phyloP scores from a whole-genome alignment of 148 eudicot species.

The Cornus controversa region DNA sequence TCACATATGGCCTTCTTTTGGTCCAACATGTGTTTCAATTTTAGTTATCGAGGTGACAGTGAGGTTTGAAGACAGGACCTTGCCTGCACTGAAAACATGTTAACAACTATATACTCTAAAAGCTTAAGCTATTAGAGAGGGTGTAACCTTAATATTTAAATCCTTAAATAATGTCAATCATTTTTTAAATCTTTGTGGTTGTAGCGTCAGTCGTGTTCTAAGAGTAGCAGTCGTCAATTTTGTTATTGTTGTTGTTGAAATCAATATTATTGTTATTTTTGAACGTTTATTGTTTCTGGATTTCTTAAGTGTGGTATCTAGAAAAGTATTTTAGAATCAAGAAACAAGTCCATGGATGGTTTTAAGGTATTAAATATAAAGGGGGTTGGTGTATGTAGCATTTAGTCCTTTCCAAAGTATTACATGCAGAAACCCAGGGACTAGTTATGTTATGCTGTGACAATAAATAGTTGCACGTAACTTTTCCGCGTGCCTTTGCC shows the following conservation, averaged over 20 bases:
- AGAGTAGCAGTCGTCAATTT: not conserved
- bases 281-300: not conserved
- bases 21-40: too few relatives aligned
- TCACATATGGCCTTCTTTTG: too few relatives aligned
- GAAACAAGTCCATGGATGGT: not conserved
- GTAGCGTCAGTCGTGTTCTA: not conserved
- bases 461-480: not conserved
- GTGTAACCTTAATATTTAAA: too few relatives aligned
- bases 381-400: not conserved
- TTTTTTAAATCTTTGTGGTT: too few relatives aligned
- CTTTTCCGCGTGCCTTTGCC: not conserved
- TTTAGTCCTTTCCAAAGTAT: not conserved
- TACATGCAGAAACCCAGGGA: not conserved
- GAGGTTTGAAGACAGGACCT: too few relatives aligned
- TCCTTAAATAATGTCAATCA: not conserved
- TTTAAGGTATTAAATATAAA: not conserved
- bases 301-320: not conserved
- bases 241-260: not conserved
- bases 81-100: too few relatives aligned
- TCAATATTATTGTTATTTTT: not conserved
- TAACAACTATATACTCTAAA: too few relatives aligned
- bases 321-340: not conserved
- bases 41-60: too few relatives aligned
- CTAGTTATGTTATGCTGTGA: not conserved
- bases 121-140: too few relatives aligned